Conservation (phyloP, 2,329 filamentous ascomycete genomes). For the Venturia effusa region DNA sequence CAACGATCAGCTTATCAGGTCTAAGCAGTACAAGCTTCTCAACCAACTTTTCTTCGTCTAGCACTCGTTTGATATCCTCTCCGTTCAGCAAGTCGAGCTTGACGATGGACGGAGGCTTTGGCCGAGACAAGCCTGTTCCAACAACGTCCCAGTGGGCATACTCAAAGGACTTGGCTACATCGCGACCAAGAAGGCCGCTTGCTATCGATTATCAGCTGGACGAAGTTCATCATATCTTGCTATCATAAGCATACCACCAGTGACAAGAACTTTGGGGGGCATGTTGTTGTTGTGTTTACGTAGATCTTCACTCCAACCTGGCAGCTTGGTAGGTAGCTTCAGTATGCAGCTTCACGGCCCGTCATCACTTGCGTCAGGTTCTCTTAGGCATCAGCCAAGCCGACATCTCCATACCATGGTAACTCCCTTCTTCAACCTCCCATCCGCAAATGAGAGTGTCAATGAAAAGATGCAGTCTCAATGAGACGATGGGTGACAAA, state of each 20-base stretch:
- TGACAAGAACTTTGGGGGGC: constrained; percentile 55
- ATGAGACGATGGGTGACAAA: constrained; percentile 44
- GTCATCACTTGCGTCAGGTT: neutral
- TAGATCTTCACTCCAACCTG: constrained; percentile 14
- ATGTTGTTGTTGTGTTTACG: constrained; percentile 18
- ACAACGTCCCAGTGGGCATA: constrained; percentile 45
- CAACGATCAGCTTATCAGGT: constrained; percentile 8
- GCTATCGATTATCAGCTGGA: constrained; percentile 27
- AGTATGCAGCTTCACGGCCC: neutral
- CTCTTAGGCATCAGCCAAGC: neutral
- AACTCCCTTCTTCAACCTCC: constrained; percentile 9
- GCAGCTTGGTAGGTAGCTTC: neutral
- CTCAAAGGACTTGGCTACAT: constrained; percentile 63
- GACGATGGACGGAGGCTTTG: constrained; percentile 54
- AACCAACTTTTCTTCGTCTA: constrained; percentile 43
- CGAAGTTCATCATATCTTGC: constrained; percentile 2
- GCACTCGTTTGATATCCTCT: constrained; percentile 33
- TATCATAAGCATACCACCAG: constrained; percentile 44
- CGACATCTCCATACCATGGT: neutral
- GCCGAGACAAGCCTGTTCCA: constrained; percentile 53
- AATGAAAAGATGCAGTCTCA: constrained; percentile 41
- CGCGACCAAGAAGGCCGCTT: constrained; percentile 70
- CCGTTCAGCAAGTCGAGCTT: constrained; percentile 41
- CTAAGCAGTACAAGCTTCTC: neutral
- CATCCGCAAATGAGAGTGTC: constrained; percentile 20